phyloP scores from a whole-genome alignment of 768 basidiomycete genomes.

The Boletellus emodensis region DNA sequence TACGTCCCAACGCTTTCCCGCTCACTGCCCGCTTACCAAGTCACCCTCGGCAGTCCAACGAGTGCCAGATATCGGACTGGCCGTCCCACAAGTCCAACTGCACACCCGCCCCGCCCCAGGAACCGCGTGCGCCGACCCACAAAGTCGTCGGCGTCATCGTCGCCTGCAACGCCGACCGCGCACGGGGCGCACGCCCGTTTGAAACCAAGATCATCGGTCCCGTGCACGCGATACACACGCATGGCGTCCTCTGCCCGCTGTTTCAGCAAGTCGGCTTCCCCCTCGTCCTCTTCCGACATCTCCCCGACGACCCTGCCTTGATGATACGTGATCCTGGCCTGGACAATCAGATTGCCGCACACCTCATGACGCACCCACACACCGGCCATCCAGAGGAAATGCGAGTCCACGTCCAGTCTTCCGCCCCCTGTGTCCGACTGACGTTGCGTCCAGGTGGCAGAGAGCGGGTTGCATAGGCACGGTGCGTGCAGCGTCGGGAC shows the following conservation, averaged over 20 bases:
- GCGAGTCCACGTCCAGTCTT: constrained; percentile 4
- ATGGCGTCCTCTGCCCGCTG: constrained; percentile 23
- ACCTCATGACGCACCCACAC: constrained; percentile 26
- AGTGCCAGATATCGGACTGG: constrained; percentile 26
- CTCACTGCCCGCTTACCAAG: not conserved
- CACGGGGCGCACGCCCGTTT: constrained; percentile 20
- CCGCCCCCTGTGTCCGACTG: not conserved
- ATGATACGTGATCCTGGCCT: constrained; percentile 21
- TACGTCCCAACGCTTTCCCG: constrained; percentile 1
- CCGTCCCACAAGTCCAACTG: constrained; percentile 17
- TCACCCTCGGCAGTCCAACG: constrained; percentile 14
- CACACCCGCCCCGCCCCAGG: not conserved
- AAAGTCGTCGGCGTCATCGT: constrained; percentile 19
- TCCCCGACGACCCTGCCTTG: constrained; percentile 12
- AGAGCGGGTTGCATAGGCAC: constrained; percentile 27
- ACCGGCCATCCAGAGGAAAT: constrained; percentile 24
- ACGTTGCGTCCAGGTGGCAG: constrained; percentile 16
- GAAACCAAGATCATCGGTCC: constrained; percentile 19
- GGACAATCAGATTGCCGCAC: constrained; percentile 31
- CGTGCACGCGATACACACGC: constrained; percentile 25
- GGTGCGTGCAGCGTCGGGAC: constrained; percentile 4
- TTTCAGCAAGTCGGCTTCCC: constrained; percentile 28
- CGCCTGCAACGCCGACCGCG: constrained; percentile 24
- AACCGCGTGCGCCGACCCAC: not conserved
- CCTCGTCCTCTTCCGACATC: constrained; percentile 27